Base-by-base conservation (phyloP, 2,329 filamentous ascomycete species). In the Claviceps paspali region DNA sequence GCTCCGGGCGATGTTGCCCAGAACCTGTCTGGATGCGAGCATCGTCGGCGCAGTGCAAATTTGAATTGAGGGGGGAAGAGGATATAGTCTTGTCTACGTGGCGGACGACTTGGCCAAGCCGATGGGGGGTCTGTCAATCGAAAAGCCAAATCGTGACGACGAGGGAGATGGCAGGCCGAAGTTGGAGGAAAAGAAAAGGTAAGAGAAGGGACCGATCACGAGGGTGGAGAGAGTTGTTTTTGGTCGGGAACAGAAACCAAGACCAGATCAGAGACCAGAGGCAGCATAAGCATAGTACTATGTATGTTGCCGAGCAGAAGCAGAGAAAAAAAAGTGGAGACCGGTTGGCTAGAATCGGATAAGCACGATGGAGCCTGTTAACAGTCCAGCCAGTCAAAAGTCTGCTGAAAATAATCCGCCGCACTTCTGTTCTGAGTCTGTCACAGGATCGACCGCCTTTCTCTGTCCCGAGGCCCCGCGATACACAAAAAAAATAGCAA, bases 1-100 rank as follows among this genome's bases (percentile, higher is more conserved):
- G 63, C 66, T 65, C 64, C 72, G 74, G 68, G 73, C 70, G 52
- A 72, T 57, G 53, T 58, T 61, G 68, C 74, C 75, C 67, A 79
- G 67, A 62, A 79, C 65, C 67, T 79, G 76, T 68, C 77, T 70
- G 57, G 77, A 73, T 54, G 74, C 76, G 66, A 82, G 67, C 77
- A 82, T 82, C 57, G 52, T 75, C 49, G 50, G 21, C 40, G 26
- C 37, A 30, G 24, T 36, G 38, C 54, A 53, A 58, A 59, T 60
- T 59, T n/a, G n/a, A n/a, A n/a, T 52, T 46, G 39, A 38, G 29
- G 39, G 46, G 50, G 45, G 45, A 45, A 49, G 49, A 51, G 43
- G n/a, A n/a, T n/a, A n/a, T n/a, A 47, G 45, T 49, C 48, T 45
- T 41, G 37, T 47, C 41, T 38, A 12, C 38, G 33, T 40, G 40